phyloP scores from a whole-genome alignment of 2,329 filamentous ascomycete species.

The Tricladium varicosporioides region DNA sequence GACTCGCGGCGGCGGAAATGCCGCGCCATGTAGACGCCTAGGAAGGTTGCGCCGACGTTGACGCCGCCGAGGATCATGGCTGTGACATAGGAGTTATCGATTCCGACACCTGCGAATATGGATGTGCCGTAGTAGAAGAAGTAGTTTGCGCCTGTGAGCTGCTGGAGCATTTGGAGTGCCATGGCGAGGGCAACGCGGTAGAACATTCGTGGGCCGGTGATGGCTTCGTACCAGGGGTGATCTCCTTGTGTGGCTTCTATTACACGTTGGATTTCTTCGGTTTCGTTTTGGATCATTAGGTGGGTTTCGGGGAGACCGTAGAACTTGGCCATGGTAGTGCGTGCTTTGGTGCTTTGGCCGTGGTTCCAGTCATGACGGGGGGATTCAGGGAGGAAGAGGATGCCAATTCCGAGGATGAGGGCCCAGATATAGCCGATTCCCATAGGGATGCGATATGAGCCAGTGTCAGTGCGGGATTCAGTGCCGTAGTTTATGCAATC shows the following conservation, averaged over 20 bases:
- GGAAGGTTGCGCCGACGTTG: slow-evolving; percentile 61
- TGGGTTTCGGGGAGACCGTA: slow-evolving; percentile 45
- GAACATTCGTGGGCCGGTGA: slow-evolving; percentile 56
- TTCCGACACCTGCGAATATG: slow-evolving; percentile 65
- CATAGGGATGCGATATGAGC: slow-evolving; percentile 63
- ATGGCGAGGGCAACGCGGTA: slow-evolving; percentile 66
- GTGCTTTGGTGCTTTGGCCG: slow-evolving; percentile 47
- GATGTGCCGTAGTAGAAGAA: slow-evolving; percentile 66
- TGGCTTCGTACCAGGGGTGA: slow-evolving; percentile 63
- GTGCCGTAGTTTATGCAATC: slow-evolving; percentile 54
- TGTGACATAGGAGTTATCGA: slow-evolving; percentile 63
- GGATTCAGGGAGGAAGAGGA: slow-evolving; percentile 54
- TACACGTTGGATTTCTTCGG: slow-evolving; percentile 49
- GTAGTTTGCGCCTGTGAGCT: slow-evolving; percentile 64
- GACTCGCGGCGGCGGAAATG: slow-evolving; percentile 66
- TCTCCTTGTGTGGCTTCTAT: slow-evolving; percentile 44
- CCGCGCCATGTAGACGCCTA: slow-evolving; percentile 62
- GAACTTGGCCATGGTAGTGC: slow-evolving; percentile 51
- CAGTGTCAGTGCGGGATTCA: slow-evolving; percentile 35
- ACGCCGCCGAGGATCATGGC: slow-evolving; percentile 68
- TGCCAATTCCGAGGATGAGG: slow-evolving; percentile 50
- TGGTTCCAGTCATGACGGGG: slow-evolving; percentile 54
- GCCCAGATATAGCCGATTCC: slow-evolving; percentile 53
- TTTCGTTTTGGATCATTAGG: slow-evolving; percentile 50
- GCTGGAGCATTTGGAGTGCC: slow-evolving; percentile 63